Base-by-base conservation (phyloP, 73 alveolate species). In the Paramecium tetraurelia region DNA sequence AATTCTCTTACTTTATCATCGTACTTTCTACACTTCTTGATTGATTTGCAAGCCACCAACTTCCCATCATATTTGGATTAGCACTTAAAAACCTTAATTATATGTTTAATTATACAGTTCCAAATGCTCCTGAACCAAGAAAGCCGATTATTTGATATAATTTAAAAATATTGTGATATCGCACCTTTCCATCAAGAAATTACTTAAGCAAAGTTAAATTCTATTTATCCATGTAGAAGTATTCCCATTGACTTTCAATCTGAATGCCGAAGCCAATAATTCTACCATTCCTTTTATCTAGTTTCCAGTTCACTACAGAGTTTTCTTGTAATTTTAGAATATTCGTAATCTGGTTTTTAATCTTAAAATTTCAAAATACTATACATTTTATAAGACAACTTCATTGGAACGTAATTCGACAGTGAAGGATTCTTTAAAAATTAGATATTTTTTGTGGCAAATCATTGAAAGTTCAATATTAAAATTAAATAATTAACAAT, bases 121-220 rank as follows among this genome's bases (percentile, higher is more conserved):
- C 84, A 33, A 63, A 63, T 7, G 84, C 46, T 63, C 84, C 84
- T 63, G 27, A 27, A 21, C 84, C 84, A 16, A 33, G 27, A 9
- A 11, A 27, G 7, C 41, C 84, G 0, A 63, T 14, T 12, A 63
- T 1, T 31, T 33, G 24, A 63, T 63, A 63, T 2, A 11, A 63
- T 33, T 27, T 9, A 27, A 31, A 31, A 31, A 63, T 63, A 24
- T 27, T 20, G 1, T 33, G 46, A 63, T 63, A 63, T 63, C 24
- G n/a, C 27, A 63, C 84, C 31, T 63, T 63, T 5, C 84, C 84
- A 33, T 63, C 84, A 12, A 63, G 84, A 63, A 63, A 63, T 63
- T 27, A 48, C n/a, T 63, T 63, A 14, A 63, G 84, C 14, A 63
- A 9, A 27, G 41, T 14, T 22, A 63, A 21, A 27, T 63, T 31